phyloP scores from a whole-genome alignment of 106 monocot genomes.

The Dactylorhiza incarnata region DNA sequence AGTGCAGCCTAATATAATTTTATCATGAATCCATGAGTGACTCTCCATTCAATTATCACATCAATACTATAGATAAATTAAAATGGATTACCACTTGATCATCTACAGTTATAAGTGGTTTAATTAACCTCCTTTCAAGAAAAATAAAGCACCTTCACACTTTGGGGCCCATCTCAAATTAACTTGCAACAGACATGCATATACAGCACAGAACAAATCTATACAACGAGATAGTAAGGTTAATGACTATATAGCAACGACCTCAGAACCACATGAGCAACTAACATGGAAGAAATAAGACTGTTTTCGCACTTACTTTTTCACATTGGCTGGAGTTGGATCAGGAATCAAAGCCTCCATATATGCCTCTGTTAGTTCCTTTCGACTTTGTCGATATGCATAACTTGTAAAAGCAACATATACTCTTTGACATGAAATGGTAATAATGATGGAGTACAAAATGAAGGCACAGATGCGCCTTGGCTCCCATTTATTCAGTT shows the following conservation, averaged over 20 bases:
- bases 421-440: slow-evolving; percentile 32
- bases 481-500: slow-evolving; percentile 55
- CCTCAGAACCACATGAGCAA: background rate
- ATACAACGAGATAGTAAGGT: background rate
- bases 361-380: slow-evolving; percentile 60
- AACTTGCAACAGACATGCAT: background rate
- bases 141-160: background rate
- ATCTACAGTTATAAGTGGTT: background rate
- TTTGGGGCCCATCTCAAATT: background rate
- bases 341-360: slow-evolving; percentile 92
- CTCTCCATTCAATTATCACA: background rate
- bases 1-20: background rate
- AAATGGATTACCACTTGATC: background rate
- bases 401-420: slow-evolving; percentile 25
- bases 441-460: slow-evolving; percentile 38
- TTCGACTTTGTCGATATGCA: slow-evolving; percentile 36
- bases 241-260: background rate
- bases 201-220: background rate
- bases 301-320: slow-evolving; percentile 32
- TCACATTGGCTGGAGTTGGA: slow-evolving; percentile 65
- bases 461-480: slow-evolving; percentile 55
- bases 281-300: background rate
- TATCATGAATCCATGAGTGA: background rate
- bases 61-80: background rate
- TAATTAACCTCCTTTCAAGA: background rate